Base-by-base conservation (phyloP, 495 filamentous ascomycete genomes). In the Lasiosphaeris hirsuta region DNA sequence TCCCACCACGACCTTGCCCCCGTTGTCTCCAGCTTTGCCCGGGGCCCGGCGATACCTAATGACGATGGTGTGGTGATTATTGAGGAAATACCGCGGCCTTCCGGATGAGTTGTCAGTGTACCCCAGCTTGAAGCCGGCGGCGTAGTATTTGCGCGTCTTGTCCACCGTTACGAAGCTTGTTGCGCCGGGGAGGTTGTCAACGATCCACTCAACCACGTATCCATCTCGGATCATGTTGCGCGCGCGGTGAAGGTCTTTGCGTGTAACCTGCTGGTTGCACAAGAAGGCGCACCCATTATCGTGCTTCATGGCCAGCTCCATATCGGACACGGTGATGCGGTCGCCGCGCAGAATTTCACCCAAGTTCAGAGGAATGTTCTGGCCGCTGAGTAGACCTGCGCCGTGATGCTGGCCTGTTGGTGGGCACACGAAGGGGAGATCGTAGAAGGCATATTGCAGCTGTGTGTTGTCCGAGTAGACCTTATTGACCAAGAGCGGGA, bases 191-290 rank as follows among this genome's bases (percentile, higher is more conserved):
- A 97, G 78, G 59, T 97, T 97, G 69, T 97, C 92, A 42, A 93
- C 90, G 63, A 97, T 97, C 92, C 92, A 97, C 70, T 97, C 92
- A 3, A 86, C 87, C 41, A 96, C 89, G 69, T 96, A 96, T 40
- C 90, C 90, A 52, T 92, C 83, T 57, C 80, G 81, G 43, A 96
- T 86, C 60, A 97, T 74, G 56, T 92, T 77, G 47, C 81, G 83
- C 6, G 88, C 90, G 68, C 84, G 81, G 66, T 86, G 84, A 53
- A 96, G 71, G 50, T 85, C 88, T 18, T 77, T 76, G 23, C 84
- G 77, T 63, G 83, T 81, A 10, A 93, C 76, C 47, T 84, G 77
- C 39, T 77, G 78, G 11, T 80, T 86, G 71, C 92, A 94, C n/a
- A 96, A 80, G 52, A 87, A 81, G 56, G 81, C 83, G 58, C 88